Evolutionary conservation across 2,329 filamentous ascomycete species (phyloP).

Genomic region (Fusarium sp.): DNA sequence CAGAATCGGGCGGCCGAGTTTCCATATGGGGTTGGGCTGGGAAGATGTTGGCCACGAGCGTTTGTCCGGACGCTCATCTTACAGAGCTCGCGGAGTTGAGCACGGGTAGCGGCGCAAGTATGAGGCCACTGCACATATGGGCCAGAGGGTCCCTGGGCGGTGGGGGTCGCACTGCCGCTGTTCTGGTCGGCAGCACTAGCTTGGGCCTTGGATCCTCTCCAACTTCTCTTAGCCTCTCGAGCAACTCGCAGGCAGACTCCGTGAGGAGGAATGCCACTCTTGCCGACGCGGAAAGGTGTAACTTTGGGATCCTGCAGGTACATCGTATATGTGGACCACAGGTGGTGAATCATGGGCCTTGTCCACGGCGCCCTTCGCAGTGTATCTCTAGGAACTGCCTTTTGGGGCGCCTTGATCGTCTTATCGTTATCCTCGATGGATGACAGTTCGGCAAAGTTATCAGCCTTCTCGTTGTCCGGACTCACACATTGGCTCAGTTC

Average conservation of each 20-base stretch:
- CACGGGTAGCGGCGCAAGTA: conserved; percentile 70
- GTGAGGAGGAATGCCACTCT: conserved; percentile 72
- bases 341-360: conserved; percentile 71
- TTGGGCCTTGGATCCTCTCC: conserved; percentile 69
- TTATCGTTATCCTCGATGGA: conserved; percentile 46
- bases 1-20: conserved; percentile 62
- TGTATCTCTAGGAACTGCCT: conserved; percentile 40
- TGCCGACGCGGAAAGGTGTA: conserved; percentile 73
- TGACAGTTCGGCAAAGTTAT: conserved; percentile 40
- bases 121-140: conserved; percentile 73
- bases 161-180: conserved; percentile 69
- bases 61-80: conserved; percentile 63
- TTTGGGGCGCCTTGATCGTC: conserved; percentile 45
- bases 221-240: conserved; percentile 73
- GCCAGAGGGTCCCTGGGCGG: conserved; percentile 54
- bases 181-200: conserved; percentile 48
- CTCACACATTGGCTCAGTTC: conserved; percentile 65
- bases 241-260: conserved; percentile 74
- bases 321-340: conserved; percentile 74
- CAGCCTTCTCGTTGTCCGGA: conserved; percentile 54
- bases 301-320: conserved; percentile 76
- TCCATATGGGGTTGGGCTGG: conserved; percentile 68
- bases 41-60: conserved; percentile 59
- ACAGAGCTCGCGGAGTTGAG: conserved; percentile 72
- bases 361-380: conserved; percentile 70